phyloP scores from a whole-genome alignment of 495 filamentous ascomycete genomes.

The Podospora pseudocomata region DNA sequence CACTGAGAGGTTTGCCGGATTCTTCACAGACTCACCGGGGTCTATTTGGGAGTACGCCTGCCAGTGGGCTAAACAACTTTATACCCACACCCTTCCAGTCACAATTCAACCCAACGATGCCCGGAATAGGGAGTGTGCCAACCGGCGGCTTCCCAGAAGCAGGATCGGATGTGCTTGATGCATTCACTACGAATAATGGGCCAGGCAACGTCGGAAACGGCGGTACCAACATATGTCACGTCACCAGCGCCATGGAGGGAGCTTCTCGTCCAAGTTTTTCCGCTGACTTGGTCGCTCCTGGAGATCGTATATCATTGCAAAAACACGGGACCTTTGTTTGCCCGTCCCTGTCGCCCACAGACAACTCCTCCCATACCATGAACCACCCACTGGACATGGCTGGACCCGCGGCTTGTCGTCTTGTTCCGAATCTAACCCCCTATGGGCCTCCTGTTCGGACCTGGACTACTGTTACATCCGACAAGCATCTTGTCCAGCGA shows the following conservation, averaged over 20 bases:
- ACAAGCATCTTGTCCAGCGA: constrained; percentile 22
- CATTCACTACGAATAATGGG: background rate
- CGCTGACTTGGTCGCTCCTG: background rate
- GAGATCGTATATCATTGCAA: background rate
- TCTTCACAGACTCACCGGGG: background rate
- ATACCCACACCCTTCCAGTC: background rate
- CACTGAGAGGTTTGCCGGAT: constrained; percentile 3
- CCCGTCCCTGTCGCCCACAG: background rate
- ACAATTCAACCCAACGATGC: background rate
- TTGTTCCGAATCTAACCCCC: background rate
- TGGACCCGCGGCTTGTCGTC: background rate
- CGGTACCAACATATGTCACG: background rate
- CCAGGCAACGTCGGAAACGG: background rate
- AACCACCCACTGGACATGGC: background rate
- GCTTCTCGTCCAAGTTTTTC: background rate
- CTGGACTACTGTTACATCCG: constrained; percentile 28
- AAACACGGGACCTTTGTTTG: background rate
- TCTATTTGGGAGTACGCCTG: background rate
- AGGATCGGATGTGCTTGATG: background rate
- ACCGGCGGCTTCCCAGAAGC: background rate
- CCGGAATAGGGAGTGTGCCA: background rate
- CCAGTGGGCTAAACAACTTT: background rate
- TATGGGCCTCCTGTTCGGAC: constrained; percentile 6
- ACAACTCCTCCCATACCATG: background rate
- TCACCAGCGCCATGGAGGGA: background rate